Base-by-base conservation (phyloP, 2,329 filamentous ascomycete species). In the Aschersonia sp. region DNA sequence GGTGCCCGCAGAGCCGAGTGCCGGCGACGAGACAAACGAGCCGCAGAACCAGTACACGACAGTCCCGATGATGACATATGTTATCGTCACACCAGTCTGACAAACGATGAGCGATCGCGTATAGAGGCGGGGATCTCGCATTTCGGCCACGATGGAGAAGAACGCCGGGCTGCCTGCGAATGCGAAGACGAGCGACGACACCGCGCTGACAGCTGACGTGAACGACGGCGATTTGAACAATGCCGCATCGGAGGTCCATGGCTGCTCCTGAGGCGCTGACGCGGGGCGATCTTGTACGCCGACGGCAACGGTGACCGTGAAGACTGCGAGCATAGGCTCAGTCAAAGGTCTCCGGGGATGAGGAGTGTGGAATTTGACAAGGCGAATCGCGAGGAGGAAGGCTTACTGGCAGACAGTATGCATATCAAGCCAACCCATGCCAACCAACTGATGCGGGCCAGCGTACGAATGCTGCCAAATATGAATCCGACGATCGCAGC, bases 11-110 rank as follows among this genome's bases (percentile, higher is more conserved):
- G 66, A 70, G 2, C 68, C 70, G 5, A 73, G 61, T 1, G 68
- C 68, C 0, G 70, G 70, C 0, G 68, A 71, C 0, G 69, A 63
- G 4, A 73, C 66, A 45, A 63, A 68, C 0, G 64, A 65, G 1
- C 70, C 70, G 50, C 67, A 70, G 52, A 57, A 72, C 49, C 64
- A 65, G 55, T 72, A 72, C 2, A 73, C 63, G 0, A 71, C 63
- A 4, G 60, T 51, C 7, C 58, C 56, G 6, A 68, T 59, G 7
- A 57, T 47, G 12, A 59, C 41, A 45, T 66, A 67, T 6, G 59
- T 60, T 8, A 57, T 41, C n/a, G 62, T 54, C 1, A 66, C 53
- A 1, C 50, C 54, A 51, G 30, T 52, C 51, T 52, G 57, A 45
- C 56, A 58, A 8, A 57, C 41, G 2, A 61, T 5, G 1, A 64